Base-by-base conservation (phyloP, 768 basidiomycete species). In the Cyclocybe aegerita region DNA sequence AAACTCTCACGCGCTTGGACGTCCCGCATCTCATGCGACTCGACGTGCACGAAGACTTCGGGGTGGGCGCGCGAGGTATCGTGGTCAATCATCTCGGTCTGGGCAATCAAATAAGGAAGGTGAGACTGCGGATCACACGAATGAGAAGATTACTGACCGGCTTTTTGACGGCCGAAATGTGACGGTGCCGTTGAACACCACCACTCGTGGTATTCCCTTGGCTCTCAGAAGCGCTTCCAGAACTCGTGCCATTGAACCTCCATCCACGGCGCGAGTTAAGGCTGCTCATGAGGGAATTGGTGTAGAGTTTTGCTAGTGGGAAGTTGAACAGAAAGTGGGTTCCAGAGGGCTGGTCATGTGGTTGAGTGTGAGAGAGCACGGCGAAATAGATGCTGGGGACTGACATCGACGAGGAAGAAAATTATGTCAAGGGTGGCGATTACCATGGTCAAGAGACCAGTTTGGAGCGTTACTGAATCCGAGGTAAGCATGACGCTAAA, bases 381-480 rank as follows among this genome's bases (percentile, higher is more conserved):
- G 23, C 3, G 23, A 23, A 23, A 23, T 23, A 23, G 23, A 23
- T 23, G 23, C 23, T 3, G 4, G 23, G 5, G 38, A 36, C 65
- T 59, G 38, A 67, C 66, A 38, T 59, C 55, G 15, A 48, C 44
- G n/a, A 71, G 60, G 51, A 63, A 74, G 35, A 65, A 54, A 3
- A 70, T 56, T 3, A 74, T 48, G 50, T 72, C 71, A 4, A 68
- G 45, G 6, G 63, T 62, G 3, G 71, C 71, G 33, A 65, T 61
- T 29, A 71, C 23, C 7, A 70, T 61, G 9, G 70, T 72, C 17
- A 70, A 52, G 35, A 70, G 50, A 29, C 72, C 72, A 7, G 70
- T 73, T 53, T 70, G 69, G 16, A 73, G 60, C 1, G 71, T 70
- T 40, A 70, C 71, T 73, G 35, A 14, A 33, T 17, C 29, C 15